Base-by-base conservation (phyloP, 2,329 filamentous ascomycete species). In the Curvularia eragrostidis region DNA sequence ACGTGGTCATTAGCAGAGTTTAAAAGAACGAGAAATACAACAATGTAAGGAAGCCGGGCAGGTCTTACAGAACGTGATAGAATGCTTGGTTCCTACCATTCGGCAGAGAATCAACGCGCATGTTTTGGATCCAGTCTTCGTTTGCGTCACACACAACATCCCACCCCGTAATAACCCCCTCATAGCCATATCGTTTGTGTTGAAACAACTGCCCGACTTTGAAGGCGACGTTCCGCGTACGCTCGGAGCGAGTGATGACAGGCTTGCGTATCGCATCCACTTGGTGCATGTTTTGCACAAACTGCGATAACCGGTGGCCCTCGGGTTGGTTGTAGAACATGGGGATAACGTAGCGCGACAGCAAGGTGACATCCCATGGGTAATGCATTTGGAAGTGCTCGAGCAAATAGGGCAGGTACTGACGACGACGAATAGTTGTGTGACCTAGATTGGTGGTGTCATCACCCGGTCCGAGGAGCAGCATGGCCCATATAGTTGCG, bases 101-200 rank as follows among this genome's bases (percentile, higher is more conserved):
- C n/a, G 81, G 79, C 54, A 89, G 76, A 1, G 62, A 54, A 74
- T 89, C 87, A 9, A 91, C 85, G 46, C 81, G 79, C 83, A 88
- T 89, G 63, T 83, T 82, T 72, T 81, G 80, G 70, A 86, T 89
- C 88, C 83, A 90, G 58, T 81, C 82, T 65, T 88, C 87, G 49
- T 81, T 80, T 10, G 82, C 83, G 52, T 79, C 84, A 69, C 83
- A 89, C 61, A 83, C 81, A 15, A 80, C 78, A 48, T 90, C 88
- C 93, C 94, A 99, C n/a, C 93, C 93, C 13, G 90, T 91, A 57
- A 99, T 90, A 24, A 96, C 85, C 18, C 89, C 93, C 48, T 88
- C 81, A 74, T 94, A 97, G 19, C 84, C 81, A 73, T 95, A 97
- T 44, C 93, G 85, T 60, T 83, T 87, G 77, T 99, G 95, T 47